Evolutionary conservation across 2,329 filamentous ascomycete species (phyloP).

Genomic region (Huntiella bhutanensis): DNA sequence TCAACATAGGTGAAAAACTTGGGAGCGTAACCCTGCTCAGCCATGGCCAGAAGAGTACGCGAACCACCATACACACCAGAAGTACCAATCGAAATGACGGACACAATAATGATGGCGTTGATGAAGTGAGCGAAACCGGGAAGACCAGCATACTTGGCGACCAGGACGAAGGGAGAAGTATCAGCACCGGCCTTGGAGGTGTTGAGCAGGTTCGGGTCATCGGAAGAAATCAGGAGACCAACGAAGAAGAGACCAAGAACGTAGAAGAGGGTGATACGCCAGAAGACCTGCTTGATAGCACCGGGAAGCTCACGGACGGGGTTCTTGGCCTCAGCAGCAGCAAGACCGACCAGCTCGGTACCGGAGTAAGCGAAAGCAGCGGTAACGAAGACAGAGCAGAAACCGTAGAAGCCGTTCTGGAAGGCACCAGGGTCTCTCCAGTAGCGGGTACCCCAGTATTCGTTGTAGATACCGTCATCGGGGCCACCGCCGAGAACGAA

Average conservation of each 20-base stretch:
- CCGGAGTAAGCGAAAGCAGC: slow-evolving; percentile 51
- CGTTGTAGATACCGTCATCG: slow-evolving; percentile 21
- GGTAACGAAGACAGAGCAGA: slow-evolving; percentile 50
- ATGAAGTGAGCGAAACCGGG: slow-evolving; percentile 30
- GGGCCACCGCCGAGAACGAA: slow-evolving; percentile 40
- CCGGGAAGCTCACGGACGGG: slow-evolving; percentile 54
- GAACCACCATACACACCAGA: slow-evolving; percentile 36
- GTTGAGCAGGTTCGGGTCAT: slow-evolving; percentile 25
- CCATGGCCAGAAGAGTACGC: slow-evolving; percentile 35
- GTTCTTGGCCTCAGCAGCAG: slow-evolving; percentile 48
- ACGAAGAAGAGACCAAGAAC: slow-evolving; percentile 30
- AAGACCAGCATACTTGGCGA: slow-evolving; percentile 28
- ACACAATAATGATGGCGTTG: slow-evolving; percentile 34
- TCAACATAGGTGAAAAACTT: slow-evolving; percentile 35
- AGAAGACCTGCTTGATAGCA: slow-evolving; percentile 57
- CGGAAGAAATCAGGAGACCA: slow-evolving; percentile 25
- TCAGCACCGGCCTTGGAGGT: slow-evolving; percentile 17
- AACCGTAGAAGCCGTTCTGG: slow-evolving; percentile 49
- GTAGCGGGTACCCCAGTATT: slow-evolving; percentile 25
- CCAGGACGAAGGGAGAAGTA: slow-evolving; percentile 32
- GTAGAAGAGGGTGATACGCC: slow-evolving; percentile 34
- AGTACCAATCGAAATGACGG: slow-evolving; percentile 34
- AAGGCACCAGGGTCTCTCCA: slow-evolving; percentile 33
- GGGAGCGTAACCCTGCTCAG: slow-evolving; percentile 36
- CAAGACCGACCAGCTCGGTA: slow-evolving; percentile 50